phyloP scores from a whole-genome alignment of 257 asterid genomes.

The Solanum tacnaense region DNA sequence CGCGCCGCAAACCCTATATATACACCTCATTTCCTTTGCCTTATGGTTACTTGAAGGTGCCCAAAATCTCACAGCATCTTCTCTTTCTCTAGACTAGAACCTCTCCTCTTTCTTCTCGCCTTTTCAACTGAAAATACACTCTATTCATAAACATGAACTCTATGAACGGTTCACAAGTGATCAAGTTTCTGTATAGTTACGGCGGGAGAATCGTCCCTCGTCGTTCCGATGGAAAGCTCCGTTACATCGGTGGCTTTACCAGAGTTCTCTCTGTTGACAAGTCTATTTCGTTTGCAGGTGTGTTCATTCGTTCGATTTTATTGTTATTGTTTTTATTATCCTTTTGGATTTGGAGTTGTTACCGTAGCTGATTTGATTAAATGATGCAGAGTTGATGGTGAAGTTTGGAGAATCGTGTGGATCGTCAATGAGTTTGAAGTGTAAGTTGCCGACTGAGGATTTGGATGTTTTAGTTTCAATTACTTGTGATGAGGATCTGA shows the following conservation, averaged over 20 bases:
- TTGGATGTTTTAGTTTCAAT: slow-evolving; percentile 62
- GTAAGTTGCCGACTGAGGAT: slow-evolving; percentile 75
- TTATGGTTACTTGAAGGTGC: background rate
- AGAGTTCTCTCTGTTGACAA: slow-evolving; percentile 69
- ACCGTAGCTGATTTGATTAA: background rate
- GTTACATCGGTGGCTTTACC: slow-evolving; percentile 69
- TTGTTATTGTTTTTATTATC: background rate
- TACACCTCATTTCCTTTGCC: background rate
- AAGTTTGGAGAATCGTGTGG: slow-evolving; percentile 76
- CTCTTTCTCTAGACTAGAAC: background rate
- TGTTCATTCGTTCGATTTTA: background rate
- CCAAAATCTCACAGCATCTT: background rate
- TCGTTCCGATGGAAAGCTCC: slow-evolving; percentile 58
- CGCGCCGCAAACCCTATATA: background rate
- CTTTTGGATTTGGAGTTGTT: background rate
- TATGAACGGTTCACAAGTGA: background rate
- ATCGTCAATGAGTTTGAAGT: slow-evolving; percentile 54
- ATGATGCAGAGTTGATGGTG: slow-evolving; percentile 46
- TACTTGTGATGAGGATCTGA: slow-evolving; percentile 66
- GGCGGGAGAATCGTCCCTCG: slow-evolving; percentile 68
- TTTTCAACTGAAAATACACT: background rate
- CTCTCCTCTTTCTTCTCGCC: background rate
- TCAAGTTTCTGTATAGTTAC: slow-evolving; percentile 83
- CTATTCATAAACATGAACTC: slow-evolving; percentile 25
- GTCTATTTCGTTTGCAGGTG: slow-evolving; percentile 20